Conservation (phyloP, 2,329 filamentous ascomycete species). For the Acrocalymma vagum region DNA sequence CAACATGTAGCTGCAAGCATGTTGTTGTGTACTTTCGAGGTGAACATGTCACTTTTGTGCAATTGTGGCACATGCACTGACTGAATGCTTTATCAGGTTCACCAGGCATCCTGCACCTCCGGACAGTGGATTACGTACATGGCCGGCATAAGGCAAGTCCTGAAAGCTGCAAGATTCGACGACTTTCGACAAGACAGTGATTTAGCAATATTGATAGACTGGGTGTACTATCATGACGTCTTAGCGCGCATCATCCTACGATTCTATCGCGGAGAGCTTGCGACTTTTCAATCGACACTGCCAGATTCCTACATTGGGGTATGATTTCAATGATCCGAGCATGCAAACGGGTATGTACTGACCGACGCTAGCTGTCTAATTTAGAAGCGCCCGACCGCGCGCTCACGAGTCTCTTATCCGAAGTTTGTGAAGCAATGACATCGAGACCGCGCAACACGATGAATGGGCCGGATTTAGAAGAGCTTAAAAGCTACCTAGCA, state of each 20-base stretch:
- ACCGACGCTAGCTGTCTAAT: too few species aligned
- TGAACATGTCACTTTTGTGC: background rate
- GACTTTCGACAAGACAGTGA: conserved; percentile 9
- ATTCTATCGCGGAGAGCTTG: conserved; percentile 17
- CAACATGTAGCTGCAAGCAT: conserved; percentile 22
- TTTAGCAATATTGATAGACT: conserved; percentile 16
- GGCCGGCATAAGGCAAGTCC: conserved; percentile 15
- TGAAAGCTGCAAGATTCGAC: conserved; percentile 4
- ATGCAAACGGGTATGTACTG: too few species aligned
- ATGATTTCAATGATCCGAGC: too few species aligned
- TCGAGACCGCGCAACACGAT: conserved; percentile 3
- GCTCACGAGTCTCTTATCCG: conserved; percentile 13
- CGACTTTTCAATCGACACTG: conserved; percentile 1
- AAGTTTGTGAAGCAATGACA: conserved; percentile 15
- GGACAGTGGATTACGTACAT: conserved; percentile 23
- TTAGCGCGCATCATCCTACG: conserved; percentile 18
- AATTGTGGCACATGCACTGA: conserved; percentile 1
- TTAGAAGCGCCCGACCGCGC: too few species aligned
- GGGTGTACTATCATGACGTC: conserved; percentile 29
- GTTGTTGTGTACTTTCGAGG: conserved; percentile 24
- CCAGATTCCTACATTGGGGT: background rate
- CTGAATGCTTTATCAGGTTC: conserved; percentile 10
- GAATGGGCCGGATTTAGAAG: conserved; percentile 5
- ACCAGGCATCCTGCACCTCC: conserved; percentile 16
- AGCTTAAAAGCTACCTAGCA: conserved; percentile 12